Evolutionary conservation across 2,329 filamentous ascomycete genomes (phyloP).

Genomic region (Colletotrichum sp.): DNA sequence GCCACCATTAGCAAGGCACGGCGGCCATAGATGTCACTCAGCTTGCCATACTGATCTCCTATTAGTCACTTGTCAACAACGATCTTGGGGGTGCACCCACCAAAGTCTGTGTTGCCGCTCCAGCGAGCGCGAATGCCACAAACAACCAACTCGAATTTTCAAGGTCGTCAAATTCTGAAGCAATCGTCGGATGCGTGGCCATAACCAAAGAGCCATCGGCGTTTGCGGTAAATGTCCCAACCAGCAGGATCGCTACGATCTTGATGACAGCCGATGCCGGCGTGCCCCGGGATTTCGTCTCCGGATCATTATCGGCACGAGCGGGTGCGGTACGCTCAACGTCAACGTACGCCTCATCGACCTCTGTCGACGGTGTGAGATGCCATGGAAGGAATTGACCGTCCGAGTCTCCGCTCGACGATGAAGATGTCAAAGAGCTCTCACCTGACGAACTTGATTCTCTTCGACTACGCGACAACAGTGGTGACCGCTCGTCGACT

Average conservation of each 20-base stretch:
- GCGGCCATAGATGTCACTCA: conserved; percentile 64
- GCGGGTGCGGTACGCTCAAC: conserved; percentile 8
- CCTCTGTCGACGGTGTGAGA: conserved; percentile 9
- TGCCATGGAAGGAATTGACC: conserved; percentile 14
- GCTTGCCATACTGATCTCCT: conserved; percentile 50
- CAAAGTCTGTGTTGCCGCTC: conserved; percentile 38
- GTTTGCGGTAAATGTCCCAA: conserved; percentile 65
- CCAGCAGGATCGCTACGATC: conserved; percentile 26
- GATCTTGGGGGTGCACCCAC: conserved; percentile 35
- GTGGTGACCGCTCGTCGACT: conserved; percentile 6
- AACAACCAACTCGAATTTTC: conserved; percentile 57
- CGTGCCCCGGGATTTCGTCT: neutral
- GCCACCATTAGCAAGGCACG: conserved; percentile 46
- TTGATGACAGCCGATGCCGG: conserved; percentile 18
- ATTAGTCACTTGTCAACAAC: neutral
- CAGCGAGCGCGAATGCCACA: conserved; percentile 33
- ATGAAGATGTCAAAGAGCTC: conserved; percentile 9
- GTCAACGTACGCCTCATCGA: neutral
- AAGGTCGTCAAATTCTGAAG: conserved; percentile 63
- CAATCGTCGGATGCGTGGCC: conserved; percentile 66
- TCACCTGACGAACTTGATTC: conserved; percentile 16
- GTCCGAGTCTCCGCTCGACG: conserved; percentile 15
- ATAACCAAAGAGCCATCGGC: conserved; percentile 68
- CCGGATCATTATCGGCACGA: neutral
- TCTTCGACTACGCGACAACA: conserved; percentile 2